A percentile compares a stretch with the other conserved stretches of the same genome.
phyloP scores from a whole-genome alignment of 495 filamentous ascomycete genomes.

The Sordaria brevicollis region DNA sequence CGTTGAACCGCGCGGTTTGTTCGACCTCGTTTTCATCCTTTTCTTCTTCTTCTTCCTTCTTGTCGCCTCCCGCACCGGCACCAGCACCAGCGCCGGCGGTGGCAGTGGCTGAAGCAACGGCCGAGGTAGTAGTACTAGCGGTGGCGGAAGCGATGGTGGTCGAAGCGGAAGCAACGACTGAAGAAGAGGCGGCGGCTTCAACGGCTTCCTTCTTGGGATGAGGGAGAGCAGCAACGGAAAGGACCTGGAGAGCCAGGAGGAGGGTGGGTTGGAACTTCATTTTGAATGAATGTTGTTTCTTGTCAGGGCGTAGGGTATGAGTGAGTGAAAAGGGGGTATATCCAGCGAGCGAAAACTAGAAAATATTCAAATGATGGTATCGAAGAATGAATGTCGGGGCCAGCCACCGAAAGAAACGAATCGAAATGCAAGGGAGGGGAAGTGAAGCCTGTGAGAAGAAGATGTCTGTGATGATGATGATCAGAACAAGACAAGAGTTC shows the following conservation, averaged over 20 bases:
- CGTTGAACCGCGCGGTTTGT: conserved; percentile 13
- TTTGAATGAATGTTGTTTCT: conserved; percentile 1
- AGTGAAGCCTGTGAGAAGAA: not conserved
- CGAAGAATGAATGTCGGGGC: not conserved
- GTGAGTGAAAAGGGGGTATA: not conserved
- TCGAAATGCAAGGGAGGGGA: not conserved
- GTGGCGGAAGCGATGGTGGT: not conserved
- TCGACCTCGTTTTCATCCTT: conserved; percentile 17
- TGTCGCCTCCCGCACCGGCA: not conserved
- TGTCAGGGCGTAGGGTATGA: not conserved
- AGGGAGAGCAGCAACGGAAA: conserved; percentile 16
- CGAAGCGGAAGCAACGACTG: not conserved
- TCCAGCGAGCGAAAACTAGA: not conserved
- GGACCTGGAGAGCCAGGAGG: conserved; percentile 14
- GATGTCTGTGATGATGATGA: not conserved
- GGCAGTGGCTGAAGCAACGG: conserved; percentile 3
- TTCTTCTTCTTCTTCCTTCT: conserved; percentile 6
- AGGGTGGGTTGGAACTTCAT: conserved; percentile 18
- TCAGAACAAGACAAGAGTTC: not conserved
- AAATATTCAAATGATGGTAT: not conserved
- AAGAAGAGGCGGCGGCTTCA: not conserved
- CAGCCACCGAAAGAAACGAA: not conserved
- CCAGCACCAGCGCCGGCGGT: conserved; percentile 2
- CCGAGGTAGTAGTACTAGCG: conserved; percentile 3
- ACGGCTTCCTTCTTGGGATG: not conserved